Percentiles rank a stretch among this genome's conserved stretches.
Conservation (phyloP, 768 basidiomycete species). For the Tricholoma sp. region DNA sequence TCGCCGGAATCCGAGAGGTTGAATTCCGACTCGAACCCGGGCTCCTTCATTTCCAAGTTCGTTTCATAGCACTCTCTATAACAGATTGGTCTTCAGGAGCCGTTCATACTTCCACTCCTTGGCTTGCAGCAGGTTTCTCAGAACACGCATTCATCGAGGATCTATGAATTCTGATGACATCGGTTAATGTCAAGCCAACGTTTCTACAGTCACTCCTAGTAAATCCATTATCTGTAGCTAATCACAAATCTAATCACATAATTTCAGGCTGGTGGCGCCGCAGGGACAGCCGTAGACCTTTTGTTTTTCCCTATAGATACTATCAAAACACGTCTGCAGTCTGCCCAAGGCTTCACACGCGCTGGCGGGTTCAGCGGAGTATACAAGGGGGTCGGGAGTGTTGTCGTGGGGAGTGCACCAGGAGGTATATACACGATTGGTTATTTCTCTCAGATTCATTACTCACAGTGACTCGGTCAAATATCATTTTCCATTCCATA, state of each 20-base stretch:
- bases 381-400: slow-evolving; percentile 92
- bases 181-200: slow-evolving; percentile 18
- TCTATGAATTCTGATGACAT: neutral
- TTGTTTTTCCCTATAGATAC: slow-evolving; percentile 98
- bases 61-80: neutral
- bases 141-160: neutral
- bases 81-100: neutral
- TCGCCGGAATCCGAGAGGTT: too few species aligned
- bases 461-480: too few species aligned
- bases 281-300: slow-evolving; percentile 90
- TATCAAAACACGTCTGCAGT: slow-evolving; percentile 92
- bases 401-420: slow-evolving; percentile 91
- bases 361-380: slow-evolving; percentile 89
- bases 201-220: slow-evolving; percentile 28
- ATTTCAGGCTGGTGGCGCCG: slow-evolving; percentile 53
- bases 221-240: neutral
- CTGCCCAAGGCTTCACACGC: slow-evolving; percentile 74
- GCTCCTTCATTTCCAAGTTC: too few species aligned
- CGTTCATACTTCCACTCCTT: neutral
- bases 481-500: slow-evolving; percentile 22
- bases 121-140: neutral
- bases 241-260: neutral
- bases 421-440: slow-evolving; percentile 57
- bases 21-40: too few species aligned
- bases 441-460: neutral